Conservation (phyloP, 331 rosid species). For the Quercus lobata region DNA sequence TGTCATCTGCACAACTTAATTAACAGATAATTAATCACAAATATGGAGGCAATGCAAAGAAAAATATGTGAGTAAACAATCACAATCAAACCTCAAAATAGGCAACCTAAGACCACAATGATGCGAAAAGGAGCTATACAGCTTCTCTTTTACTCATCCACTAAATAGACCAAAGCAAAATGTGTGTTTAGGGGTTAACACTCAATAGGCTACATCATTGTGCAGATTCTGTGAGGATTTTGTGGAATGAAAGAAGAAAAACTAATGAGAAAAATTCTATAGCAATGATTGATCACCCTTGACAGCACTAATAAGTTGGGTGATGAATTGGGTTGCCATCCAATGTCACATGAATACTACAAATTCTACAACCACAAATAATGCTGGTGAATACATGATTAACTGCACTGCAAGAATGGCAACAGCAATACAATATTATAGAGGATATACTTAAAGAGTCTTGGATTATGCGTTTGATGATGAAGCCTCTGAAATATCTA, state of each 20-base stretch:
- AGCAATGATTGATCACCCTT: no score
- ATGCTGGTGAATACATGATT: neutral
- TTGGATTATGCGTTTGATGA: no score
- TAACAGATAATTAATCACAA: neutral
- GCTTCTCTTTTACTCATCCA: neutral
- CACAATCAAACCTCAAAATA: neutral
- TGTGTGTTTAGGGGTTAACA: neutral
- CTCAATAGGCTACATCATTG: constrained; percentile 8
- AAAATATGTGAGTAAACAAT: neutral
- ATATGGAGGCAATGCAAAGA: neutral
- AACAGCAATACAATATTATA: neutral
- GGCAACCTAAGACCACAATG: neutral
- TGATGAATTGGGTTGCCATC: neutral
- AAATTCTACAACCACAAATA: neutral
- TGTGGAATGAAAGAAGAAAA: neutral
- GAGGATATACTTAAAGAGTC: neutral
- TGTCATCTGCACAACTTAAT: constrained; percentile 36
- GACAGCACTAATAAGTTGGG: no score
- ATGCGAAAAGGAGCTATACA: neutral
- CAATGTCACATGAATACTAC: neutral
- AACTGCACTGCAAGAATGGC: neutral
- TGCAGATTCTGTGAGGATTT: neutral
- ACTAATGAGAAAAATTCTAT: neutral
- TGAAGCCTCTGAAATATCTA: no score
- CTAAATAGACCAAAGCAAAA: neutral